Evolutionary conservation across 1,284 basidiomycete genomes (phyloP).

Genomic region (Malassezia psittaci): DNA sequence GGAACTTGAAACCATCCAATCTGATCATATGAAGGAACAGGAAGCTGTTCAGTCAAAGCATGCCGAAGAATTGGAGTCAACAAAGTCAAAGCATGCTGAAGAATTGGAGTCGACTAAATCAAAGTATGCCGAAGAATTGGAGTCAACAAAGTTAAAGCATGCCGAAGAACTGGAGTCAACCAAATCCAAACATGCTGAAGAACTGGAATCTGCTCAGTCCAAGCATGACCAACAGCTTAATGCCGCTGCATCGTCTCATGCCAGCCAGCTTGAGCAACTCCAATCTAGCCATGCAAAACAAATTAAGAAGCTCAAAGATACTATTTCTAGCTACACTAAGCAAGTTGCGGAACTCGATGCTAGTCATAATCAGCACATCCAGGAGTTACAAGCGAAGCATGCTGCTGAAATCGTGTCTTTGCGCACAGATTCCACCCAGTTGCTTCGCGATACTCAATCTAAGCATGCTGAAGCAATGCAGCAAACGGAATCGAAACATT

Average conservation of each 20-base stretch:
- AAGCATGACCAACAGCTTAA: too few species aligned
- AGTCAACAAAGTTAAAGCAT: slow-evolving; percentile 15
- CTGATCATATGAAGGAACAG: too few species aligned
- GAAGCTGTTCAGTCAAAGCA: too few species aligned
- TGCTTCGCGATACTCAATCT: not conserved
- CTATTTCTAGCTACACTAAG: not conserved
- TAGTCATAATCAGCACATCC: slow-evolving; percentile 19
- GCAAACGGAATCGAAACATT: not conserved
- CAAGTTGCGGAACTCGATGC: slow-evolving; percentile 21
- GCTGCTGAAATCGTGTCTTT: not conserved
- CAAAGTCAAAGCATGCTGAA: not conserved
- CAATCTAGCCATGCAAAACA: slow-evolving; percentile 13
- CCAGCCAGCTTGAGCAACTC: slow-evolving; percentile 14
- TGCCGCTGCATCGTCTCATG: too few species aligned
- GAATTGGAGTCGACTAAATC: not conserved
- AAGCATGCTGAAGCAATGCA: not conserved
- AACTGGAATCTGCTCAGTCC: not conserved
- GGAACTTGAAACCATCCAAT: too few species aligned
- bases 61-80: too few species aligned
- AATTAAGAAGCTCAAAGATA: not conserved
- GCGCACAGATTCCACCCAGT: not conserved
- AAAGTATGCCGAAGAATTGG: slow-evolving; percentile 1
- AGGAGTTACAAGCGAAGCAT: not conserved
- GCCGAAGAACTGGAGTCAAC: not conserved
- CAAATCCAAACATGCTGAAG: not conserved